Evolutionary conservation across 495 filamentous ascomycete species (phyloP), one percentile per base, ranked within the genome.

Genomic region (Chaetomidium leptoderma): DNA sequence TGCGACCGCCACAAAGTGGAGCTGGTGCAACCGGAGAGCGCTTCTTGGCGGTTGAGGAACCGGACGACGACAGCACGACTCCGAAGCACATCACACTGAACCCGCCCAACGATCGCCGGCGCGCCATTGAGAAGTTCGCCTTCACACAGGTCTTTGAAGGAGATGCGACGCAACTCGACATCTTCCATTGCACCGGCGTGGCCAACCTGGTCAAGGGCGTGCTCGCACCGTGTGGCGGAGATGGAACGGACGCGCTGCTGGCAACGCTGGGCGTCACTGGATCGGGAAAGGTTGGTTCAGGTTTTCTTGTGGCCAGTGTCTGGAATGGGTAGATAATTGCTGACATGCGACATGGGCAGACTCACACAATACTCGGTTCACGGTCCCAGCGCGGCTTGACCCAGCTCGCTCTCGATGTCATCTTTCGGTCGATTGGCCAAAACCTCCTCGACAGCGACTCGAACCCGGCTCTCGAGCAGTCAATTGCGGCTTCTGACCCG

Each of bases 61-160:
- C 82, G 4, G 73, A 74, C 6, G 67, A 73, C 14, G 71, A 82
- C 30, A 66, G 71, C 36, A 56, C 70, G 13, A 68, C 75, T 16
- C 83, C 90, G 2, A 91, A 86, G 8, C 89, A 96, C 66, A 91
- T 97, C 63, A 96, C 88, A 0, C 77, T 96, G 10, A 90, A 90
- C 62, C 91, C 92, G 1, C 91, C 91, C 0, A 86, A 81, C 44
- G 88, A 91, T 72, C 76, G 93, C 50, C 87, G 91, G 58, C 86
- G 91, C 17, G 91, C 90, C 5, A 81, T 96, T 32, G 93, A 98
- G 74, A 90, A 85, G 65, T 98, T 97, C 62, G 89, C 86, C 0
- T 98, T 98, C 68, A 98, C 95, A 6, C 85, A 81, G 61, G 89
- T 98, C 16, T 97, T 96, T 63, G 88, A 95, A 61, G 91, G 97